phyloP scores from a whole-genome alignment of 352 stramenopile genomes.

The Globisporangium heterothallicum region DNA sequence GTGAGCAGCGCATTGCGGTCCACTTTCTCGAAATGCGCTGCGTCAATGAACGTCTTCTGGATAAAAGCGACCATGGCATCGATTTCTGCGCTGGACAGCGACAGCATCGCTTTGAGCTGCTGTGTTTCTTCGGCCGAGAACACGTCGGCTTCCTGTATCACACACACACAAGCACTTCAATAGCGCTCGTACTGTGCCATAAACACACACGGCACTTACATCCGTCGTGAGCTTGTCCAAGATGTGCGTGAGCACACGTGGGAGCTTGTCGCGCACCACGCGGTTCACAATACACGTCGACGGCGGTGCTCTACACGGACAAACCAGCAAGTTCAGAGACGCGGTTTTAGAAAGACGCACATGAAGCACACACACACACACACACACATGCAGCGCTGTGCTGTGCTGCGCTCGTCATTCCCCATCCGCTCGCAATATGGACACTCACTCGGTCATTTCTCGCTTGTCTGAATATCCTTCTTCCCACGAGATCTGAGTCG shows the following conservation, averaged over 20 bases:
- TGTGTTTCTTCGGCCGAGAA: slow-evolving; percentile 42
- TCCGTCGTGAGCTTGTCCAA: slow-evolving; percentile 41
- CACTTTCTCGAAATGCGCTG: slow-evolving; percentile 33
- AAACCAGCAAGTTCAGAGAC: neutral
- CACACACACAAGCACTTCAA: neutral
- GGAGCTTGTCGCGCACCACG: slow-evolving; percentile 40
- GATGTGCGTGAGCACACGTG: slow-evolving; percentile 46
- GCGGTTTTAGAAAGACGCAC: no score
- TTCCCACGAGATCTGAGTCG: neutral
- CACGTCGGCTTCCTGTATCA: slow-evolving; percentile 16
- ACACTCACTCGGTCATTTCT: slow-evolving; percentile 4
- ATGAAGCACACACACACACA: neutral
- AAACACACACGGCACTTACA: slow-evolving; percentile 14
- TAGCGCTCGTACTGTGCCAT: no score
- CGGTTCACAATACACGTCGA: slow-evolving; percentile 28
- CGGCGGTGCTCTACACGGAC: neutral
- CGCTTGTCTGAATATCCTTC: slow-evolving; percentile 2
- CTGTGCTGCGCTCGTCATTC: no score
- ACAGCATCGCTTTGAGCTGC: slow-evolving; percentile 42
- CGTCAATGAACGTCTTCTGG: slow-evolving; percentile 34
- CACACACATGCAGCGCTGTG: no score
- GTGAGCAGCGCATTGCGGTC: slow-evolving; percentile 22
- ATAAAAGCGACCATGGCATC: slow-evolving; percentile 26
- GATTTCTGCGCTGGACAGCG: slow-evolving; percentile 33
- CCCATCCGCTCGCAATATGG: no score